phyloP scores from a whole-genome alignment of 2,329 filamentous ascomycete species.

The Xylaria sp. region DNA sequence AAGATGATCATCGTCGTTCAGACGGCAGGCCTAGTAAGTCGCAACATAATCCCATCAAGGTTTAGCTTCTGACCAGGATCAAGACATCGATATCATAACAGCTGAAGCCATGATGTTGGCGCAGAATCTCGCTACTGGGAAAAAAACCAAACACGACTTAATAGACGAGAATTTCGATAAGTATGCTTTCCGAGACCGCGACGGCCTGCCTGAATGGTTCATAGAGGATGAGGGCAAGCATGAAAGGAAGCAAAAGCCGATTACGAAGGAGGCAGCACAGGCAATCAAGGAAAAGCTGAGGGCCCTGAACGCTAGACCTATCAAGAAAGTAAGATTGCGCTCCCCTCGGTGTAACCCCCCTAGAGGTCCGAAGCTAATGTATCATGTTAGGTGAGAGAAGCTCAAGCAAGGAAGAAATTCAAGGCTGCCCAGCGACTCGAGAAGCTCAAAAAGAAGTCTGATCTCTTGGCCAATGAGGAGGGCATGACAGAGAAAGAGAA shows the following conservation, averaged over 20 bases:
- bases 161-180: conserved; percentile 95
- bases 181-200: conserved; percentile 87
- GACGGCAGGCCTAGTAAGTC: conserved; percentile 71
- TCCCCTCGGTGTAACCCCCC: not conserved
- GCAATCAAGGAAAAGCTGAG: conserved; percentile 96
- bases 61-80: conserved; percentile 45
- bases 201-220: conserved; percentile 98
- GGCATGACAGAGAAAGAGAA: conserved; percentile 97
- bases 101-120: conserved; percentile 98
- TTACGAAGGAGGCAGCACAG: conserved; percentile 86
- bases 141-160: conserved; percentile 81
- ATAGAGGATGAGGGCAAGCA: conserved; percentile 89
- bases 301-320: conserved; percentile 58
- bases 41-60: not conserved
- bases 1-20: conserved; percentile 70
- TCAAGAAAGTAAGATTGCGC: conserved; percentile 76
- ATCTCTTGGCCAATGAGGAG: conserved; percentile 87
- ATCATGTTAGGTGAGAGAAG: conserved; percentile 74
- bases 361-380: conserved; percentile 16
- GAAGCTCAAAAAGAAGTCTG: conserved; percentile 97
- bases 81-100: conserved; percentile 98
- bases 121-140: conserved; percentile 87
- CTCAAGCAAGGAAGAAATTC: conserved; percentile 96
- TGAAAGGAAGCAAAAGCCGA: conserved; percentile 86
- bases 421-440: conserved; percentile 91